Evolutionary conservation across 2,329 filamentous ascomycete genomes (phyloP).

Genomic region (Verticillium albo-atrum): DNA sequence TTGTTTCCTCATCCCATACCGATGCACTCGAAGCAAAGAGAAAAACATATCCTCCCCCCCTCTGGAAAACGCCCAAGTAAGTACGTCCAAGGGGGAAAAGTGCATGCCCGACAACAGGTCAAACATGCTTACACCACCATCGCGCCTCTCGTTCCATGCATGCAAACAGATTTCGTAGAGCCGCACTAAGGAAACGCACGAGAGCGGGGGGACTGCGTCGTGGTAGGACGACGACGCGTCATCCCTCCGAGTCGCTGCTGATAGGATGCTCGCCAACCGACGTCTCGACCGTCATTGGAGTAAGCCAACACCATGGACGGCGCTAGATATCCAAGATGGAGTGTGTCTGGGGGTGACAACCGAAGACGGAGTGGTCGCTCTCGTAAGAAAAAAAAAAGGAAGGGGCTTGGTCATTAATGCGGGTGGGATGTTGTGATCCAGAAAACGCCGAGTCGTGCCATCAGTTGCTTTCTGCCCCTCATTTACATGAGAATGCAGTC

Average conservation of each 20-base stretch:
- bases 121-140: background rate
- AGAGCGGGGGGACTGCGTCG: background rate
- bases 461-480: background rate
- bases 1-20: background rate
- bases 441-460: conserved; percentile 6
- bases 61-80: conserved; percentile 6
- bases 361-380: background rate
- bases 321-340: background rate
- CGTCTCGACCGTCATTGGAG: background rate
- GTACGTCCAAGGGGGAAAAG: background rate
- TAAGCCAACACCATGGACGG: background rate
- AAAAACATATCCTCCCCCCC: background rate
- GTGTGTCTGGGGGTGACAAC: background rate
- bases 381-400: background rate
- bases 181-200: background rate
- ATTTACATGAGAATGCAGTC: conserved; percentile 55
- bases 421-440: conserved; percentile 4
- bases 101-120: background rate
- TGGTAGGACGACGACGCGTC: background rate
- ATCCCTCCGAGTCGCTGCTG: background rate
- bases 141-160: background rate
- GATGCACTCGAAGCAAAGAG: background rate
- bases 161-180: background rate
- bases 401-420: conserved; percentile 9
- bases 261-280: background rate